A percentile compares a stretch with the other conserved stretches of the same genome.
These are phyloP conservation scores for Scedosporium dehoogii DNA, from an alignment of 2,329 filamentous ascomycete genomes.

Conservation along the genomic window DNA sequence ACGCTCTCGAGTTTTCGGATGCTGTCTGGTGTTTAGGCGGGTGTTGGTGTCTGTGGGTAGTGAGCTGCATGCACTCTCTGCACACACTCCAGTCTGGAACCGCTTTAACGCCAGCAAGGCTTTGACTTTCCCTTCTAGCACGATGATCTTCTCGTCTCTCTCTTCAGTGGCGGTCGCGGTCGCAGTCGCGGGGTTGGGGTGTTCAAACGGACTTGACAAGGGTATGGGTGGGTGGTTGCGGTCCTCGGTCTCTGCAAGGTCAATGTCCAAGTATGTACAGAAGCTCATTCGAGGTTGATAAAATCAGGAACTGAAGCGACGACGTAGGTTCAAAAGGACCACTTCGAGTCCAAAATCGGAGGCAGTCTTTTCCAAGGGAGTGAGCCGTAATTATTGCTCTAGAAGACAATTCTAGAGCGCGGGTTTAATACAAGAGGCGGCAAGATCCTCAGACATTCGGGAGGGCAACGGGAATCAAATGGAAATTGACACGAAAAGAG, in stretches of 20 bases:
- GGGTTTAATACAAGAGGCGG: neutral
- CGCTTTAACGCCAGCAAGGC: neutral
- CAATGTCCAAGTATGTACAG: too few species aligned
- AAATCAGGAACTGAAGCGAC: neutral
- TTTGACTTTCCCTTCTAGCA: too few species aligned
- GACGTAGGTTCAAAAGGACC: neutral
- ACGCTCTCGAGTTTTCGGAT: neutral
- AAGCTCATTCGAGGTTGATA: too few species aligned
- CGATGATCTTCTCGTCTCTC: neutral
- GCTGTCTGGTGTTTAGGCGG: neutral
- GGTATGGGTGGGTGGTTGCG: neutral
- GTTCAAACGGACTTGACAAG: neutral
- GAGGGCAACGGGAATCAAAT: neutral
- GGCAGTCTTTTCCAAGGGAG: neutral
- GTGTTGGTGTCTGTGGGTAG: neutral
- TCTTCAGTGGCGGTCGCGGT: neutral
- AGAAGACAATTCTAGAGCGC: neutral
- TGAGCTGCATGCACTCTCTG: neutral
- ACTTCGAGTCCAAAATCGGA: neutral
- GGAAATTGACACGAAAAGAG: neutral
- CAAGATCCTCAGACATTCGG: neutral
- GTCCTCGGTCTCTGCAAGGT: too few species aligned
- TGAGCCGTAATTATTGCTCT: neutral
- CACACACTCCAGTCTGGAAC: neutral
- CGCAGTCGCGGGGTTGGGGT: neutral